These are phyloP conservation scores for Chamaecrista fasciculata DNA, from an alignment of 306 rosid genomes.

Conservation along the genomic window DNA sequence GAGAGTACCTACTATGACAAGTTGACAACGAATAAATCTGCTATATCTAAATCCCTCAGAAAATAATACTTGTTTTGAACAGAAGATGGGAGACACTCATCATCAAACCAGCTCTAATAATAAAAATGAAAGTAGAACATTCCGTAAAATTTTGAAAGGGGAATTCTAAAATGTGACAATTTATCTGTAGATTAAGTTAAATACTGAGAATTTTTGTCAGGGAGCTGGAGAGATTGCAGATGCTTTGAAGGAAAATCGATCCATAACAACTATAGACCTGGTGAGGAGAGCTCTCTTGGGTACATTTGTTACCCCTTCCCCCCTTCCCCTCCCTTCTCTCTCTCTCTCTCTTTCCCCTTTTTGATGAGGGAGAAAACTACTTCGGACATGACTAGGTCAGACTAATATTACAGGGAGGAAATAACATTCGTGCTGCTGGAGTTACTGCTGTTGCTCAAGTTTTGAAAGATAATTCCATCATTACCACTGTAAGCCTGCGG, in stretches of 20 bases:
- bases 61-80: conserved; percentile 18
- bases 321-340: not conserved
- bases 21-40: too few species aligned
- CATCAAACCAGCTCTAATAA: not conserved
- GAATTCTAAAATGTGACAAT: not conserved
- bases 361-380: not conserved
- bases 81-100: not conserved
- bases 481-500: conserved; percentile 62
- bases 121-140: not conserved
- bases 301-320: not conserved
- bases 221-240: conserved; percentile 86
- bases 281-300: conserved; percentile 41
- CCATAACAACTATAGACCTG: conserved; percentile 76
- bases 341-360: not conserved
- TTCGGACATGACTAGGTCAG: conserved; percentile 31
- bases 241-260: conserved; percentile 86
- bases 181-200: not conserved
- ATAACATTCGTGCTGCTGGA: conserved; percentile 77
- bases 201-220: conserved; percentile 35
- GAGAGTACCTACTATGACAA: not conserved
- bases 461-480: conserved; percentile 77
- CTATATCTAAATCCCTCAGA: conserved; percentile 10
- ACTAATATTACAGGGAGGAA: conserved; percentile 71
- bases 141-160: not conserved
- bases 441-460: conserved; percentile 64